Percentiles rank a stretch among this genome's conserved stretches.
Conservation (phyloP, 495 filamentous ascomycete genomes). For the Neurospora hispaniola region DNA sequence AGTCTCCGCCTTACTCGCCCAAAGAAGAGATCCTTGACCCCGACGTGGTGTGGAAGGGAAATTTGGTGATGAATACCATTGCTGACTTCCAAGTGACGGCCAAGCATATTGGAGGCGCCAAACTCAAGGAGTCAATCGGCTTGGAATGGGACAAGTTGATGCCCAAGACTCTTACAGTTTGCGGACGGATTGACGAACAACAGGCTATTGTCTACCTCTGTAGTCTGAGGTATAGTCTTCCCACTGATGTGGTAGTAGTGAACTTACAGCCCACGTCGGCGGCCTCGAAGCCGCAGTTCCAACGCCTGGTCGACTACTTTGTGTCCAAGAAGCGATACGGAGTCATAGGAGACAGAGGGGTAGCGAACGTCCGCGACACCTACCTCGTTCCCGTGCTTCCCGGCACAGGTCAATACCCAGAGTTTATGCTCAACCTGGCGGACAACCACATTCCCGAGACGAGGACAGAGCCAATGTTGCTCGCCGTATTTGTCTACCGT, state of each 20-base stretch:
- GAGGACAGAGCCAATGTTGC: slow-evolving; percentile 57
- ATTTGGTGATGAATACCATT: slow-evolving; percentile 63
- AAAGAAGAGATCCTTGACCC: slow-evolving; percentile 48
- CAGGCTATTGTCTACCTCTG: slow-evolving; percentile 84
- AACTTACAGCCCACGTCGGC: slow-evolving; percentile 48
- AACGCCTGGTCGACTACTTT: slow-evolving; percentile 71
- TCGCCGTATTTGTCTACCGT: slow-evolving; percentile 68
- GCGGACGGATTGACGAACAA: slow-evolving; percentile 71
- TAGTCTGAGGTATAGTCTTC: slow-evolving; percentile 58
- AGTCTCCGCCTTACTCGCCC: slow-evolving; percentile 81
- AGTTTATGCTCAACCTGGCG: slow-evolving; percentile 68
- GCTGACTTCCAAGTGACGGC: slow-evolving; percentile 65
- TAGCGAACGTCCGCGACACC: slow-evolving; percentile 62
- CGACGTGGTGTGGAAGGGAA: slow-evolving; percentile 74
- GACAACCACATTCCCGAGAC: slow-evolving; percentile 59
- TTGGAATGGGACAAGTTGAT: slow-evolving; percentile 61
- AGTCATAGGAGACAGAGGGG: slow-evolving; percentile 60
- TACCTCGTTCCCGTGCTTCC: slow-evolving; percentile 68
- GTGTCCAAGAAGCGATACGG: slow-evolving; percentile 65
- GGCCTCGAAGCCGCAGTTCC: slow-evolving; percentile 45
- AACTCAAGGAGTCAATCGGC: slow-evolving; percentile 47
- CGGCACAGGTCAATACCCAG: slow-evolving; percentile 44
- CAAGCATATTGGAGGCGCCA: slow-evolving; percentile 73
- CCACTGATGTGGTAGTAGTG: slow-evolving; percentile 64
- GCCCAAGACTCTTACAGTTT: slow-evolving; percentile 56